Evolutionary conservation across 192 early-diverging fungal genomes (phyloP).

Genomic region (Chytriomyces hyalinus): DNA sequence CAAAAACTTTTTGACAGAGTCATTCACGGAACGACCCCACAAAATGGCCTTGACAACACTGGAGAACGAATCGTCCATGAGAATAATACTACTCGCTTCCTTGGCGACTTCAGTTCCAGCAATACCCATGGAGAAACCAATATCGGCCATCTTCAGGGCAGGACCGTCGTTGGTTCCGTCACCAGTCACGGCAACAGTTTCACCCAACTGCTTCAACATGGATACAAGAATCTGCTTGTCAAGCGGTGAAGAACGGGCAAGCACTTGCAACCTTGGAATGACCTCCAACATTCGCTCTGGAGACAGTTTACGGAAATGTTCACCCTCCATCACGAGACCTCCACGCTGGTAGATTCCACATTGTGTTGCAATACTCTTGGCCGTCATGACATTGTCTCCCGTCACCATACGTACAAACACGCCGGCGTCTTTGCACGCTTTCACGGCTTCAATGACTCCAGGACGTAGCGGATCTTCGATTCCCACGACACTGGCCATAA

Average conservation of each 20-base stretch:
- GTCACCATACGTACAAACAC: slow-evolving; percentile 90
- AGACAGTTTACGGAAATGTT: slow-evolving; percentile 74
- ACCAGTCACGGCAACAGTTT: slow-evolving; percentile 95
- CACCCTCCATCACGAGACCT: slow-evolving; percentile 73
- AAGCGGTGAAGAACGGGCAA: slow-evolving; percentile 85
- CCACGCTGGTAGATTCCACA: slow-evolving; percentile 50
- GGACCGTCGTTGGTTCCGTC: slow-evolving; percentile 98
- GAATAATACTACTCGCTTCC: slow-evolving; percentile 89
- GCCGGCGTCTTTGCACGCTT: slow-evolving; percentile 77
- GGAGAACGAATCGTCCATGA: slow-evolving; percentile 92
- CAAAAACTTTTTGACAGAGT: slow-evolving; percentile 95
- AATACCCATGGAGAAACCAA: slow-evolving; percentile 95
- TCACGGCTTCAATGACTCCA: slow-evolving; percentile 79
- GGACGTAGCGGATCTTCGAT: slow-evolving; percentile 89
- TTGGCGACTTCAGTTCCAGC: slow-evolving; percentile 96
- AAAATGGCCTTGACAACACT: slow-evolving; percentile 92
- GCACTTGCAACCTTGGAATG: slow-evolving; percentile 65
- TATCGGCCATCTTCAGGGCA: slow-evolving; percentile 85
- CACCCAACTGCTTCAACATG: slow-evolving; percentile 70
- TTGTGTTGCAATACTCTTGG: slow-evolving; percentile 60
- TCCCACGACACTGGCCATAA: slow-evolving; percentile 73
- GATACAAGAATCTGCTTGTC: slow-evolving; percentile 89
- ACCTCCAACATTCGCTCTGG: slow-evolving; percentile 59
- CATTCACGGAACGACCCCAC: slow-evolving; percentile 95
- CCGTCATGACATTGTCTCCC: slow-evolving; percentile 72